These are phyloP conservation scores for Chaetomium sp. DNA, from an alignment of 2,329 filamentous ascomycete species.

Conservation along the genomic window DNA sequence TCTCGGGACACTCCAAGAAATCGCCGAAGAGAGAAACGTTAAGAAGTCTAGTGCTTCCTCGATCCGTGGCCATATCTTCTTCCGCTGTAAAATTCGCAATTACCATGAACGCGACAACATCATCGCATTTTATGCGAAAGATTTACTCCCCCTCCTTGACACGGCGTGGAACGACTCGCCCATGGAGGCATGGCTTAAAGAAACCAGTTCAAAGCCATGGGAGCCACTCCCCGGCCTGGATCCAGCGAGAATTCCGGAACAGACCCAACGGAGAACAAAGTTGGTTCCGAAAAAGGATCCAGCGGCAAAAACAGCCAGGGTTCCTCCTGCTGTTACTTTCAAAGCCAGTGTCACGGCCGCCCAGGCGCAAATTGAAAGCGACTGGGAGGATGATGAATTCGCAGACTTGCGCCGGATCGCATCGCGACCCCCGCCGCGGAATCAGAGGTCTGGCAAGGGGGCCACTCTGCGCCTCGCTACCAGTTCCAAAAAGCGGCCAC, in stretches of 20 bases:
- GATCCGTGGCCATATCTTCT: slow-evolving; percentile 31
- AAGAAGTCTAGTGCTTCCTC: slow-evolving; percentile 25
- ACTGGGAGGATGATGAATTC: slow-evolving; percentile 20
- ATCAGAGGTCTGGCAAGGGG: slow-evolving; percentile 35
- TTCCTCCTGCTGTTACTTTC: slow-evolving; percentile 11
- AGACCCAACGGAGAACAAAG: slow-evolving; percentile 22
- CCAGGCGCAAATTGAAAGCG: slow-evolving; percentile 14
- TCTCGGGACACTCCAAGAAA: slow-evolving; percentile 20
- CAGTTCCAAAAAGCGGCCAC: slow-evolving; percentile 40
- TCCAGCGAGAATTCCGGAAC: slow-evolving; percentile 21
- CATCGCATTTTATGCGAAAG: slow-evolving; percentile 38
- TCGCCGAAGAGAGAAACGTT: slow-evolving; percentile 27
- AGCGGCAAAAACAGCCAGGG: not conserved
- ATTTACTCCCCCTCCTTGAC: slow-evolving; percentile 33
- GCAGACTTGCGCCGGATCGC: slow-evolving; percentile 4
- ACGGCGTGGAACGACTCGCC: slow-evolving; percentile 29
- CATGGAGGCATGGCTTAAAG: slow-evolving; percentile 32
- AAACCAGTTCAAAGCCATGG: slow-evolving; percentile 25
- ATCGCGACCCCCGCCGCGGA: slow-evolving; percentile 27
- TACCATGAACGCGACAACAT: slow-evolving; percentile 35
- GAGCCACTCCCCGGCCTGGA: slow-evolving; percentile 23
- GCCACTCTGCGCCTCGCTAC: slow-evolving; percentile 38
- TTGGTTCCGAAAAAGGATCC: not conserved
- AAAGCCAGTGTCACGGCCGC: slow-evolving; percentile 24
- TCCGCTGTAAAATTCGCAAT: slow-evolving; percentile 36